These are phyloP conservation scores for Starmerella cellae DNA, from an alignment of 805 yeast species.

Conservation along the genomic window DNA sequence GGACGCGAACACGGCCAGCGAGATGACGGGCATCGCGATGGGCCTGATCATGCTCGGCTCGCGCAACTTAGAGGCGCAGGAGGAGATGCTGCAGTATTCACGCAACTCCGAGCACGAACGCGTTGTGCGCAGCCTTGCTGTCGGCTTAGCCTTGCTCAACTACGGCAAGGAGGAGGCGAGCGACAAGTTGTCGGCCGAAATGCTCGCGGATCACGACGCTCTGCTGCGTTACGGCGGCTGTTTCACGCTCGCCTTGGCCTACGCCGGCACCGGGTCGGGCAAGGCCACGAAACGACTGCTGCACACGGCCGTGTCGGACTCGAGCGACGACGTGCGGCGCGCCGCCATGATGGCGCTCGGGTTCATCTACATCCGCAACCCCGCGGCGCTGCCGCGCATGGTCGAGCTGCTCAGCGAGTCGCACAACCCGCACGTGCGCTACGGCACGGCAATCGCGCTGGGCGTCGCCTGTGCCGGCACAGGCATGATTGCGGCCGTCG, in stretches of 20 bases:
- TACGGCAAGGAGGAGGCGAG: slow-evolving; percentile 79
- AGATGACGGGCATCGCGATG: slow-evolving; percentile 92
- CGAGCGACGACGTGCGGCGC: slow-evolving; percentile 91
- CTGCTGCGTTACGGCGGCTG: slow-evolving; percentile 92
- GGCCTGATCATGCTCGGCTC: slow-evolving; percentile 93
- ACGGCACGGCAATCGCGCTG: slow-evolving; percentile 93
- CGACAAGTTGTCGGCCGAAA: slow-evolving; percentile 48
- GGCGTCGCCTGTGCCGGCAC: slow-evolving; percentile 97
- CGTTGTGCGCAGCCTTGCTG: slow-evolving; percentile 81
- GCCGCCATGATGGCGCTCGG: slow-evolving; percentile 89
- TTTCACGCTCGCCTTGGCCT: slow-evolving; percentile 84
- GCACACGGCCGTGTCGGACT: slow-evolving; percentile 92
- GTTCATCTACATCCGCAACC: slow-evolving; percentile 77
- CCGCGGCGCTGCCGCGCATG: slow-evolving; percentile 86
- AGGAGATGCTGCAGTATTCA: slow-evolving; percentile 81
- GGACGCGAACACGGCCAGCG: slow-evolving; percentile 89
- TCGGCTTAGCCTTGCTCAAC: slow-evolving; percentile 75
- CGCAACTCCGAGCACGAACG: slow-evolving; percentile 93
- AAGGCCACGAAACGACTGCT: slow-evolving; percentile 71
- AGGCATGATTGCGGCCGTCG: slow-evolving; percentile 75
- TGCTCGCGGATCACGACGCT: slow-evolving; percentile 64
- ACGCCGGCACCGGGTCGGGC: slow-evolving; percentile 91
- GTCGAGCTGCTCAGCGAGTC: slow-evolving; percentile 86
- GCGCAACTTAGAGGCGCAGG: slow-evolving; percentile 50
- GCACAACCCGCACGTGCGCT: slow-evolving; percentile 95